A percentile compares a stretch with the other conserved stretches of the same genome.
phyloP scores from a whole-genome alignment of 306 rosid genomes.

The Gillenia trifoliata region DNA sequence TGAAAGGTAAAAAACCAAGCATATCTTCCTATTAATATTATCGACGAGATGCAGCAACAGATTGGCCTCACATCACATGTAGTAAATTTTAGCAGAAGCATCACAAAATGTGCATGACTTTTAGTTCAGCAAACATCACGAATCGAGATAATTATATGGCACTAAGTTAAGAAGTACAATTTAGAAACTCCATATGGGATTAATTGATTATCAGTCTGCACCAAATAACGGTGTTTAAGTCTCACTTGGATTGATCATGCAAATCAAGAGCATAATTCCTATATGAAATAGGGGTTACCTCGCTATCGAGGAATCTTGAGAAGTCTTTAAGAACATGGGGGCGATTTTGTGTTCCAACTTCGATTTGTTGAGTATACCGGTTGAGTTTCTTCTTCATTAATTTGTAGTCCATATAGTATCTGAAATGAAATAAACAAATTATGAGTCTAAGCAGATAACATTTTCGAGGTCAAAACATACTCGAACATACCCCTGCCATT shows the following conservation, averaged over 20 bases:
- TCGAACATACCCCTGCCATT: slow-evolving; percentile 69
- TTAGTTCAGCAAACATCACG: neutral
- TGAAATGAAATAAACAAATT: slow-evolving; percentile 17
- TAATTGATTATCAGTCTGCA: no score
- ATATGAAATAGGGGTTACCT: slow-evolving; percentile 28
- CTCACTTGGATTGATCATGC: no score
- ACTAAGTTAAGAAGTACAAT: no score
- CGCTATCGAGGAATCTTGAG: slow-evolving; percentile 60
- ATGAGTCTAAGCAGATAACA: neutral
- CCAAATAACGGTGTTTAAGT: no score
- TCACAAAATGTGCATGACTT: neutral
- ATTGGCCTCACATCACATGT: neutral
- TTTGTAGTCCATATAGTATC: slow-evolving; percentile 73
- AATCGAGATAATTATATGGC: no score
- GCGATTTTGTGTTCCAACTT: slow-evolving; percentile 54
- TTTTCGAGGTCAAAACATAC: neutral
- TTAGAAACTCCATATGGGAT: no score
- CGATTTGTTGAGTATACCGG: slow-evolving; percentile 54
- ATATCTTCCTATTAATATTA: neutral
- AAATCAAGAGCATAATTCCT: neutral
- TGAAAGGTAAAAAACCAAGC: no score
- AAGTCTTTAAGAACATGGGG: slow-evolving; percentile 67
- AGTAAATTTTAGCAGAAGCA: neutral
- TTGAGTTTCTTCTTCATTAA: slow-evolving; percentile 79
- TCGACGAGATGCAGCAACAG: neutral